phyloP scores from a whole-genome alignment of 176 grass and related monocot genomes.

The Carex parvula region DNA sequence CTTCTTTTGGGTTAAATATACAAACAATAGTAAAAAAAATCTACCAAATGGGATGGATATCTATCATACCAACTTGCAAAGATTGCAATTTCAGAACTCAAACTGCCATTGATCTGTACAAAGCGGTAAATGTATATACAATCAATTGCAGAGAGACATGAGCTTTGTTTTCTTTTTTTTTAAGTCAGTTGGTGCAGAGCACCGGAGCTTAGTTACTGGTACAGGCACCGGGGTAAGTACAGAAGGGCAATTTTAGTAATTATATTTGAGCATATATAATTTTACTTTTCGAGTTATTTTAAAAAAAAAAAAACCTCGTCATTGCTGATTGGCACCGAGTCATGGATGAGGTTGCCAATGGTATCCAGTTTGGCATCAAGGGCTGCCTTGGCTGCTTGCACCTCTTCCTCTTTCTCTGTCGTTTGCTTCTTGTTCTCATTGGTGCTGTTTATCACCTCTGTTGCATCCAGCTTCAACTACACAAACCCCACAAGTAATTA shows the following conservation, averaged over 20 bases:
- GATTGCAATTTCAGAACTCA: background rate
- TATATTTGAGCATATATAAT: background rate
- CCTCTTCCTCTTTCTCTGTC: constrained; percentile 63
- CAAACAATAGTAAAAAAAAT: background rate
- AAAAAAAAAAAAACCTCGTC: constrained; percentile 39
- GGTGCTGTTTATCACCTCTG: constrained; percentile 69
- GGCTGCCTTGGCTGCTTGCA: constrained; percentile 78
- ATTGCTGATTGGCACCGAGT: constrained; percentile 55
- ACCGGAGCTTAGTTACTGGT: background rate
- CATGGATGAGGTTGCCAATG: constrained; percentile 84
- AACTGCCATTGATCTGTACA: background rate
- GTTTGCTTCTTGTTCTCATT: constrained; percentile 65
- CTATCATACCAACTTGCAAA: background rate
- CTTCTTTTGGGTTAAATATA: background rate
- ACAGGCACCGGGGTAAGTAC: background rate
- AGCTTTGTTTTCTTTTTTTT: background rate
- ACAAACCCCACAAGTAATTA: constrained; percentile 4
- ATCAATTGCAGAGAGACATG: background rate
- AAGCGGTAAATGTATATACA: background rate
- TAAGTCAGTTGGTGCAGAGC: too few species aligned
- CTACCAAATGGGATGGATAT: background rate
- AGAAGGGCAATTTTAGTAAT: background rate
- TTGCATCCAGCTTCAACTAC: constrained; percentile 58
- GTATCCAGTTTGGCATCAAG: constrained; percentile 56
- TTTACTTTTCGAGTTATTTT: background rate